A percentile compares a stretch with the other conserved stretches of the same genome.
These are phyloP conservation scores for Xylaria sp. DNA, from an alignment of 2,329 filamentous ascomycete genomes.

Conservation along the genomic window DNA sequence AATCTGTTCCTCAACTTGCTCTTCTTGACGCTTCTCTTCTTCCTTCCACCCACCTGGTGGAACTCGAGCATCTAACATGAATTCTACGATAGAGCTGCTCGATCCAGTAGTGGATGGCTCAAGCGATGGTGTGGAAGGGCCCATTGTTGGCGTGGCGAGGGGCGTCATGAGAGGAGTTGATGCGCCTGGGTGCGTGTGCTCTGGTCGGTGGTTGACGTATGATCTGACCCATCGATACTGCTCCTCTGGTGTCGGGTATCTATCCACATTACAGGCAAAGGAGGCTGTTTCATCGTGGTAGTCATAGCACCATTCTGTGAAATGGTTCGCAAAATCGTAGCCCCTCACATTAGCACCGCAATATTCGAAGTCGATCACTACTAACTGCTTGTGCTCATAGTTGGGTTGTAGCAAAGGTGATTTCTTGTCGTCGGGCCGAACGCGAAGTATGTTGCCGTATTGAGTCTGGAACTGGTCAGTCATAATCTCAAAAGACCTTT, in stretches of 20 bases:
- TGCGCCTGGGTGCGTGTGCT: slow-evolving; percentile 64
- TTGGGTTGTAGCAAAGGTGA: slow-evolving; percentile 88
- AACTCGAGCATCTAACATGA: slow-evolving; percentile 82
- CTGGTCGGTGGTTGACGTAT: slow-evolving; percentile 84
- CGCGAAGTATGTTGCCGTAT: slow-evolving; percentile 94
- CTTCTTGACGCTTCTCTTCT: slow-evolving; percentile 70
- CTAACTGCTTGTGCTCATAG: slow-evolving; percentile 94
- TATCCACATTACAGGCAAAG: slow-evolving; percentile 72
- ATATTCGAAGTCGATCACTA: slow-evolving; percentile 99
- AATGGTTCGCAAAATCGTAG: slow-evolving; percentile 96
- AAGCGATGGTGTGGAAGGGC: slow-evolving; percentile 51
- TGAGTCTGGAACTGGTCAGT: slow-evolving; percentile 74
- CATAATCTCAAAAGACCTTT: background rate
- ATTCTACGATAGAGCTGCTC: slow-evolving; percentile 68
- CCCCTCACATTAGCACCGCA: slow-evolving; percentile 88
- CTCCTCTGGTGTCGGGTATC: slow-evolving; percentile 82
- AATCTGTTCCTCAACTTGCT: slow-evolving; percentile 73
- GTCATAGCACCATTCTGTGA: slow-evolving; percentile 98
- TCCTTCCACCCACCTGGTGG: slow-evolving; percentile 67
- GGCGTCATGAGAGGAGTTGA: slow-evolving; percentile 63
- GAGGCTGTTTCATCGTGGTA: slow-evolving; percentile 80
- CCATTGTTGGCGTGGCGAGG: slow-evolving; percentile 52
- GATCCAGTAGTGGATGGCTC: slow-evolving; percentile 50
- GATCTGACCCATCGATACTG: slow-evolving; percentile 86
- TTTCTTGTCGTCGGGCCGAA: slow-evolving; percentile 73